A percentile compares a stretch with the other conserved stretches of the same genome.
Conservation (phyloP, 768 basidiomycete genomes). For the Tremella yokohamensis region DNA sequence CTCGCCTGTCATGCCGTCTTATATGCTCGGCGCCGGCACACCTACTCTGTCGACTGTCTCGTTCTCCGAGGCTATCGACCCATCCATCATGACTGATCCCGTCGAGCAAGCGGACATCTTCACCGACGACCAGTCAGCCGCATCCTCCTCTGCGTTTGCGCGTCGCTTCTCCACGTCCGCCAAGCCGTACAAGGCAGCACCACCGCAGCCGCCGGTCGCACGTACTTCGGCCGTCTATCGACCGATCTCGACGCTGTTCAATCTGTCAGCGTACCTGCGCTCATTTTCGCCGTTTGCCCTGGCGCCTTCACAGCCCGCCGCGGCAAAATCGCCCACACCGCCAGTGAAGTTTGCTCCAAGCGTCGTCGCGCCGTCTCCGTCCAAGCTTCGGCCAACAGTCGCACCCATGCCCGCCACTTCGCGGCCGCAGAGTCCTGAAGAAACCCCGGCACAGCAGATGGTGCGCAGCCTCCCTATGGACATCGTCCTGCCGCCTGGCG, state of each 20-base stretch:
- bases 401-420: constrained; percentile 15
- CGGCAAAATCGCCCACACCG: not conserved
- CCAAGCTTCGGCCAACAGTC: constrained; percentile 2
- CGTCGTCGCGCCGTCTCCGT: constrained; percentile 1
- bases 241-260: constrained; percentile 37
- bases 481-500: constrained; percentile 27
- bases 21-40: constrained; percentile 31
- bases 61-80: constrained; percentile 40
- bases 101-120: constrained; percentile 29
- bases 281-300: constrained; percentile 40
- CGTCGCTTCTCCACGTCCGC: constrained; percentile 8
- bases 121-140: constrained; percentile 29
- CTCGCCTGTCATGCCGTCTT: constrained; percentile 6
- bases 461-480: constrained; percentile 43
- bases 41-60: constrained; percentile 43
- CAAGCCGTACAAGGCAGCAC: not conserved
- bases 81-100: constrained; percentile 24
- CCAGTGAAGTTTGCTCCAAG: not conserved
- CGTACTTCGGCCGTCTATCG: constrained; percentile 6
- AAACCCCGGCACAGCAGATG: constrained; percentile 26
- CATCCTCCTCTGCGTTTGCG: constrained; percentile 19
- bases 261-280: constrained; percentile 29
- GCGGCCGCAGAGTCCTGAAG: constrained; percentile 7
- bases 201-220: not conserved
- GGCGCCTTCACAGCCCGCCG: constrained; percentile 11